Percentiles rank a stretch among this genome's conserved stretches.
Conservation (phyloP, 1,139 yeast genomes). For the Candida sanyaensis region DNA sequence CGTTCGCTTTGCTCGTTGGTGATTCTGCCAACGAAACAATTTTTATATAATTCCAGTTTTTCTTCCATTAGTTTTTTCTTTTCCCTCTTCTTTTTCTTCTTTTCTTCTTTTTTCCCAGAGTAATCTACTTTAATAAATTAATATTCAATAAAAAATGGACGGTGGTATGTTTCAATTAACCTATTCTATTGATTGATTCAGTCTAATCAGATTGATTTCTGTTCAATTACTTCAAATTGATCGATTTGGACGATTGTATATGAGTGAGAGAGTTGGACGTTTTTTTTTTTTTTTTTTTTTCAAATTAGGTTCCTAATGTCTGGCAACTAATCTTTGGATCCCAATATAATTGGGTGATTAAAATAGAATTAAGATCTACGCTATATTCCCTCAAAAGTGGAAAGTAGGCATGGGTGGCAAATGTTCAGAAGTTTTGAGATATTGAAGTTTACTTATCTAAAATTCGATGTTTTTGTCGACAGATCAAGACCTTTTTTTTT, state of each 20-base stretch:
- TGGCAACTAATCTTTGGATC: background rate
- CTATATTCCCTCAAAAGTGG: too few relatives aligned
- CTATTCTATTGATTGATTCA: conserved; percentile 11
- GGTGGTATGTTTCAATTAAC: conserved; percentile 40
- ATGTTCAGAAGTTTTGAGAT: background rate
- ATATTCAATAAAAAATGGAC: conserved; percentile 35
- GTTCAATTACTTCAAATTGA: background rate
- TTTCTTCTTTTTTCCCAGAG: conserved; percentile 1
- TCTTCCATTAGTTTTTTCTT: conserved; percentile 12
- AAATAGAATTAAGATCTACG: too few relatives aligned
- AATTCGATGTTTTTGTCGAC: background rate
- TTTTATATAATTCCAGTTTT: conserved; percentile 8
- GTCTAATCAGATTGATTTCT: conserved; percentile 14
- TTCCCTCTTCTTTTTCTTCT: conserved; percentile 4
- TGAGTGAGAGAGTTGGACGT: background rate
- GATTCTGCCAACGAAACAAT: conserved; percentile 8
- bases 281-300: too few relatives aligned
- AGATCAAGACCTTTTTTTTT: background rate
- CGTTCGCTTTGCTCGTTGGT: conserved; percentile 1
- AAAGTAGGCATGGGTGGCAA: too few relatives aligned
- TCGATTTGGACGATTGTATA: background rate
- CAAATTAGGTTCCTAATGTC: background rate
- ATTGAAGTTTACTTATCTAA: too few relatives aligned
- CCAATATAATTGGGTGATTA: too few relatives aligned
- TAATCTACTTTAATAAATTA: conserved; percentile 2